A percentile compares a stretch with the other conserved stretches of the same genome.
These are phyloP conservation scores for Plasmodium yoelii DNA, from an alignment of 169 alveolate genomes.

Conservation along the genomic window DNA sequence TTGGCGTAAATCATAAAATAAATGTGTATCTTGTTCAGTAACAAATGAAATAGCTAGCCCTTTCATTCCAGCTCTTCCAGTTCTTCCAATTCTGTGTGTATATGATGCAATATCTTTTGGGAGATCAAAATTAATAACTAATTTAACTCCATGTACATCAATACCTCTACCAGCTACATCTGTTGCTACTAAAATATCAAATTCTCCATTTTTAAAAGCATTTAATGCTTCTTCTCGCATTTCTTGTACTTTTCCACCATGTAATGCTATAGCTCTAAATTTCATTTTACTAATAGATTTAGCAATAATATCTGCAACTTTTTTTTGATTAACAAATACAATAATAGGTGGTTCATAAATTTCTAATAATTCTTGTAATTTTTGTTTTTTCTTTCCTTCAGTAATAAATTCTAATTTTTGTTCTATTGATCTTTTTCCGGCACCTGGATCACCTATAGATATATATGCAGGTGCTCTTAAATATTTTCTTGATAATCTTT, in stretches of 20 bases:
- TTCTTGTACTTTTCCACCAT: constrained; percentile 95
- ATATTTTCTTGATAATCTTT: constrained; percentile 92
- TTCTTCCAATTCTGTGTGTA: constrained; percentile 98
- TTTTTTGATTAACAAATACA: constrained; percentile 95
- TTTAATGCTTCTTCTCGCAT: constrained; percentile 94
- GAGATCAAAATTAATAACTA: constrained; percentile 98
- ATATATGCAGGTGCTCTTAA: constrained; percentile 92
- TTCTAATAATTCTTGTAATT: constrained; percentile 80
- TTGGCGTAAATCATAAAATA: constrained; percentile 93
- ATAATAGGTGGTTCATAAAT: constrained; percentile 93
- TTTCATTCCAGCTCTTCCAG: constrained; percentile 98
- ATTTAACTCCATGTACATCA: constrained; percentile 95
- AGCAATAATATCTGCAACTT: constrained; percentile 93
- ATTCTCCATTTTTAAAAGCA: constrained; percentile 91
- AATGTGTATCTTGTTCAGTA: constrained; percentile 93
- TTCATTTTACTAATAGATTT: constrained; percentile 86
- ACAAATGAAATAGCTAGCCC: constrained; percentile 97
- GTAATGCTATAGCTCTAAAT: constrained; percentile 87
- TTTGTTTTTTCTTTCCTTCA: constrained; percentile 89
- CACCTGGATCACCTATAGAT: constrained; percentile 96
- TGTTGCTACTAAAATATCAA: constrained; percentile 97
- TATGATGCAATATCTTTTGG: constrained; percentile 97
- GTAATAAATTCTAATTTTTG: constrained; percentile 92
- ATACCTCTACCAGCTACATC: constrained; percentile 99
- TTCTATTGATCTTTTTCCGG: constrained; percentile 94